These are phyloP conservation scores for Vigna mungo DNA, from an alignment of 306 rosid species.

Conservation along the genomic window DNA sequence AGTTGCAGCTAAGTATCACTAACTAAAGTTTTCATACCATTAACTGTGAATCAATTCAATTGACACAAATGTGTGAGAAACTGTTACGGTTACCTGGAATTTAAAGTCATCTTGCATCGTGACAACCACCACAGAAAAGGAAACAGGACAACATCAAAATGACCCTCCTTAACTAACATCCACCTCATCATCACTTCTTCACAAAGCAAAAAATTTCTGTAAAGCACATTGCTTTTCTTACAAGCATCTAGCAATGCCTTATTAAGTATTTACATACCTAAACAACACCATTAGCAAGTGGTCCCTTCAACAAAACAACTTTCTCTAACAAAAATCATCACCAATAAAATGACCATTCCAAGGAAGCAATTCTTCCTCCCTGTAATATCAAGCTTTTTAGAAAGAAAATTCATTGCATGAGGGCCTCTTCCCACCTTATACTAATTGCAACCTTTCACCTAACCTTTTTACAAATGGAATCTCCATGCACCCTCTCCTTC, in stretches of 20 bases:
- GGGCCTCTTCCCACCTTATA: constrained; percentile 58
- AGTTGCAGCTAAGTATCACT: neutral
- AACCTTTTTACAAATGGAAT: constrained; percentile 41
- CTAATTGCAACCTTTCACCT: constrained; percentile 62
- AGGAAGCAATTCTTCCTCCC: constrained; percentile 47
- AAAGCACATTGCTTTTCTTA: constrained; percentile 46
- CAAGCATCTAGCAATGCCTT: constrained; percentile 47
- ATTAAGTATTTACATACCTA: constrained; percentile 35
- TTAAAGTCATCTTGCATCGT: neutral
- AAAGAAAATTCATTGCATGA: constrained; percentile 47
- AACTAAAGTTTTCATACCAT: neutral
- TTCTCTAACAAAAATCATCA: constrained; percentile 3
- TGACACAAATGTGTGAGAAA: constrained; percentile 3
- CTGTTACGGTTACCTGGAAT: constrained; percentile 17
- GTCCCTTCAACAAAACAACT: constrained; percentile 40
- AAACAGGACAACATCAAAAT: constrained; percentile 22
- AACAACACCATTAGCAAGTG: constrained; percentile 51
- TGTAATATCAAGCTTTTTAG: constrained; percentile 23
- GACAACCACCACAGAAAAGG: constrained; percentile 24
- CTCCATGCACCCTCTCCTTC: constrained; percentile 40
- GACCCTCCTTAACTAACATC: constrained; percentile 44
- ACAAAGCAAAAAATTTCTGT: constrained; percentile 43
- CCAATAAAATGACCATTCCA: constrained; percentile 59
- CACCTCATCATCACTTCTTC: constrained; percentile 35
- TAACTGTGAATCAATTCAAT: neutral